These are phyloP conservation scores for Verbascum thapsus DNA, from an alignment of 257 asterid species.

Conservation along the genomic window DNA sequence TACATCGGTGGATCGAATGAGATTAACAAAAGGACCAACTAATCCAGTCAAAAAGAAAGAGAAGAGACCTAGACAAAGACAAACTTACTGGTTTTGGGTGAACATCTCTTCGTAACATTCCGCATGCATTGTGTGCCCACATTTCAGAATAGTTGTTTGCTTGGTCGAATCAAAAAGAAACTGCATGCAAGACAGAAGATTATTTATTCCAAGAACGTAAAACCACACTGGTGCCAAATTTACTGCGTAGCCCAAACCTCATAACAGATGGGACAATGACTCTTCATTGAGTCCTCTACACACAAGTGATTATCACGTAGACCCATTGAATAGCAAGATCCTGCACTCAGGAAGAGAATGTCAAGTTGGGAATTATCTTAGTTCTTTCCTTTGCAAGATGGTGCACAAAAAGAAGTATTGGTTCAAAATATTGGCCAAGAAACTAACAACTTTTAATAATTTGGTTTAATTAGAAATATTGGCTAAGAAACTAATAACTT, in stretches of 20 bases:
- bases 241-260: slow-evolving; percentile 54
- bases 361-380: neutral
- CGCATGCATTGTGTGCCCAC: slow-evolving; percentile 89
- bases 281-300: slow-evolving; percentile 88
- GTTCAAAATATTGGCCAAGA: too few species aligned
- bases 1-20: neutral
- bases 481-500: neutral
- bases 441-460: neutral
- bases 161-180: slow-evolving; percentile 88
- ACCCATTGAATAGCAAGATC: slow-evolving; percentile 75
- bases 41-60: slow-evolving; percentile 3
- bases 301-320: slow-evolving; percentile 76
- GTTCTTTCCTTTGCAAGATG: neutral
- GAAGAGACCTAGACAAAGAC: slow-evolving; percentile 13
- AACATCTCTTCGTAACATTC: slow-evolving; percentile 70
- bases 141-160: slow-evolving; percentile 68
- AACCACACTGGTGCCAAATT: slow-evolving; percentile 3
- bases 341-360: slow-evolving; percentile 41
- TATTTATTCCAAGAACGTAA: slow-evolving; percentile 20
- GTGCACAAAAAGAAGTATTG: neutral
- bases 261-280: slow-evolving; percentile 90
- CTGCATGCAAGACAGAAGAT: slow-evolving; percentile 42
- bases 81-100: slow-evolving; percentile 62
- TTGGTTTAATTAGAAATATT: neutral
- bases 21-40: neutral